Evolutionary conservation across 257 asterid species (phyloP), one percentile per base, ranked within the genome.

Genomic region (Solanum neorickii): DNA sequence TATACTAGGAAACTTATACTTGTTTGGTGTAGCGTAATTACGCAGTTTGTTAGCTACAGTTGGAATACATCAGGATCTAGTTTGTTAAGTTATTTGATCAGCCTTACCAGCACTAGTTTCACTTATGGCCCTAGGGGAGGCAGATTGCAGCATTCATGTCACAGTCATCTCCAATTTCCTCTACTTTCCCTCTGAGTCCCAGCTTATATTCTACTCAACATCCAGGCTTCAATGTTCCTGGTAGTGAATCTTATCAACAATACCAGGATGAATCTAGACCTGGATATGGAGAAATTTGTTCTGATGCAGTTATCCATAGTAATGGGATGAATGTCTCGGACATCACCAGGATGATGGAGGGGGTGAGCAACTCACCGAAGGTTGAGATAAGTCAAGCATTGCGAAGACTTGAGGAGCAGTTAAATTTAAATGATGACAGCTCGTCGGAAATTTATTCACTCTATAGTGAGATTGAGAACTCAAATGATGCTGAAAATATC

Each of bases 381-480:
- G 91, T 88, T 23, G 92, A 89, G 83, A 90, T 96, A 25, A 91
- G 91, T 90, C 91, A 85, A 89, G 98, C 98, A 31, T 86, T 97
- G 89, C 93, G 86, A 88, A 91, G 87, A 87, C 89, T 95, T 87
- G 91, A 95, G 93, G 94, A 95, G 83, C 96, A 95, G 75, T 87
- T 97, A 88, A 95, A 98, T 94, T 91, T 97, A 88, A 92, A 97
- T 86, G 97, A 95, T 85, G 96, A 93, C 62, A 90, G 91, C 87
- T 16, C 90, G 82, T 85, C 88, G 86, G 92, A 90, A 29, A 83
- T 85, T 66, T 87, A 83, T 86, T 82, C 85, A 15, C 82, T 88
- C 89, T 86, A 87, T 92, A 84, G 87, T 83, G 93, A 89, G 89
- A 87, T 91, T 88, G 92, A 88, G 90, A 92, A 89, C 86, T 84